phyloP scores from a whole-genome alignment of 176 grass and related monocot species.

The Cenchrus purpureus region DNA sequence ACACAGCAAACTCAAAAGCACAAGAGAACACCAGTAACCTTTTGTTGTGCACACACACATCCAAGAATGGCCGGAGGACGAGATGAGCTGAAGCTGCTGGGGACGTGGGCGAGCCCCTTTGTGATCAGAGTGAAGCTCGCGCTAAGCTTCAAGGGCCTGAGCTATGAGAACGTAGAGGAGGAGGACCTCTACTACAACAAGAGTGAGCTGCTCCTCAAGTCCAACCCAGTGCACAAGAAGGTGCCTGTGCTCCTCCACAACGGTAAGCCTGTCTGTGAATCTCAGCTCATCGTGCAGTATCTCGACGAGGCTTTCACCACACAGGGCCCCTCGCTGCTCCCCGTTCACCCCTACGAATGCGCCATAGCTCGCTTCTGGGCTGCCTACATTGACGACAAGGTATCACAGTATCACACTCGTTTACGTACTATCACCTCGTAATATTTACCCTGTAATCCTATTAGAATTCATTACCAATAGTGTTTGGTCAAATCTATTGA shows the following conservation, averaged over 20 bases:
- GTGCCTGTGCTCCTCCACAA: slow-evolving; percentile 61
- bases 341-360: slow-evolving; percentile 51
- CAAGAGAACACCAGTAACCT: not conserved
- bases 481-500: not conserved
- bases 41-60: not conserved
- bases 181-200: slow-evolving; percentile 35
- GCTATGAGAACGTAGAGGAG: slow-evolving; percentile 23
- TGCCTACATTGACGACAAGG: slow-evolving; percentile 62
- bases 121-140: slow-evolving; percentile 38
- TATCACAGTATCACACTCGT: slow-evolving; percentile 25
- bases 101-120: slow-evolving; percentile 30
- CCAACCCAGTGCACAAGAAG: slow-evolving; percentile 60
- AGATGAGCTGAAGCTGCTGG: slow-evolving; percentile 48
- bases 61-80: slow-evolving; percentile 1
- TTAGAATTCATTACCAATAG: not conserved
- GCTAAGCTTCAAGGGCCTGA: slow-evolving; percentile 37
- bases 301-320: slow-evolving; percentile 46
- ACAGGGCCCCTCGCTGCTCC: slow-evolving; percentile 23
- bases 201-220: slow-evolving; percentile 56
- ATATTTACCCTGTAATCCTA: not conserved
- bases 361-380: slow-evolving; percentile 60
- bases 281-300: slow-evolving; percentile 54
- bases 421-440: not conserved
- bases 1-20: not conserved
- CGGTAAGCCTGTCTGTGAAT: slow-evolving; percentile 42